phyloP scores from a whole-genome alignment of 2,329 filamentous ascomycete genomes.

The Ascocoryne sarcoides region DNA sequence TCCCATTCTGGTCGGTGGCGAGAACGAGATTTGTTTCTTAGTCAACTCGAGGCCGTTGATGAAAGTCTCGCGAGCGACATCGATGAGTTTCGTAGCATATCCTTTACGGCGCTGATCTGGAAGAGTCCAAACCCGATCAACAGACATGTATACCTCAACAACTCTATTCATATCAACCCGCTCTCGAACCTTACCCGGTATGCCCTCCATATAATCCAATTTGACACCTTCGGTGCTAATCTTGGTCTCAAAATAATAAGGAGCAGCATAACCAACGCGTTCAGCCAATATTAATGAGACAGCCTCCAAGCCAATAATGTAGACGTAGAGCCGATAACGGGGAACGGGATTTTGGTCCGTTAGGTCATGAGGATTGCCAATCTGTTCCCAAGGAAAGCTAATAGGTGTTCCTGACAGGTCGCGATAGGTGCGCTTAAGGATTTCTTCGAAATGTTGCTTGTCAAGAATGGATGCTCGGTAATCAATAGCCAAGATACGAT shows the following conservation, averaged over 20 bases:
- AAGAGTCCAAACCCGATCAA: slow-evolving; percentile 59
- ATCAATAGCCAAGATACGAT: neutral
- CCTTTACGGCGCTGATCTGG: slow-evolving; percentile 45
- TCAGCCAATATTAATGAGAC: slow-evolving; percentile 8
- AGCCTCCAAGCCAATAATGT: slow-evolving; percentile 1
- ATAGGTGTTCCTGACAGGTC: neutral
- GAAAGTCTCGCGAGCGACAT: slow-evolving; percentile 44
- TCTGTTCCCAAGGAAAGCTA: slow-evolving; percentile 2
- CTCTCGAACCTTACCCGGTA: neutral
- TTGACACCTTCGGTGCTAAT: neutral
- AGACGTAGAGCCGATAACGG: slow-evolving; percentile 10
- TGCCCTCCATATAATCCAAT: no score
- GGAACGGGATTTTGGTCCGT: slow-evolving; percentile 4
- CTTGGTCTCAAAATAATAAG: neutral
- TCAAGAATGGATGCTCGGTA: neutral
- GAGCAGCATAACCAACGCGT: slow-evolving; percentile 1
- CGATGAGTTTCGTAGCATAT: slow-evolving; percentile 47
- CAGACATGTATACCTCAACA: slow-evolving; percentile 41
- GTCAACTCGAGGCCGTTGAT: slow-evolving; percentile 45
- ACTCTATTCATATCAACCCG: neutral
- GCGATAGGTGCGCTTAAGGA: neutral
- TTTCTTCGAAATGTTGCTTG: neutral
- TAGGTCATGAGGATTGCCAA: slow-evolving; percentile 6
- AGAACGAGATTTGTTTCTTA: slow-evolving; percentile 51
- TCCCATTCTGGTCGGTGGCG: slow-evolving; percentile 56